Conservation (phyloP, 495 filamentous ascomycete genomes). For the Neurospora sp. region DNA sequence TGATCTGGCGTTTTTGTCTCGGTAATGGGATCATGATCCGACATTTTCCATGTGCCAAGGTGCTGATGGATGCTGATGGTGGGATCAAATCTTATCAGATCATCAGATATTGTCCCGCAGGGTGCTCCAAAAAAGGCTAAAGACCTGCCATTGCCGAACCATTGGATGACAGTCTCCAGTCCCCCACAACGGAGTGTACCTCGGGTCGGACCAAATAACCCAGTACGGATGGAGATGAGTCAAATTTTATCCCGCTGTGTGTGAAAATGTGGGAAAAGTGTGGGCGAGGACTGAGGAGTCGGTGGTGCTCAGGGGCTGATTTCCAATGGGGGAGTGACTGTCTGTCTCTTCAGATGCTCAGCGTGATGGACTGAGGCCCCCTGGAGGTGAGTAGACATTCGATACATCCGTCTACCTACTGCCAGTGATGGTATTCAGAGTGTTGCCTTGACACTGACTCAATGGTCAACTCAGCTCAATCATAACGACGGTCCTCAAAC, state of each 20-base stretch:
- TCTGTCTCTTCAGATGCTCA: too few species aligned
- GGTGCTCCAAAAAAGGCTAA: not conserved
- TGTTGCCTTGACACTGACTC: not conserved
- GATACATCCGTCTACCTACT: too few species aligned
- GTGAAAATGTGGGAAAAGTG: not conserved
- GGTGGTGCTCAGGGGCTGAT: not conserved
- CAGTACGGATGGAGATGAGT: not conserved
- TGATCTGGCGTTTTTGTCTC: not conserved
- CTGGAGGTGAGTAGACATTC: too few species aligned
- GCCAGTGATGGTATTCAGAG: not conserved
- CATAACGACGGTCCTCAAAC: not conserved
- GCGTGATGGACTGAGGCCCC: too few species aligned
- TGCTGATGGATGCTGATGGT: not conserved
- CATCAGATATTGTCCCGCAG: conserved; percentile 28
- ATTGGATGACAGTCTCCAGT: not conserved
- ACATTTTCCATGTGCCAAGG: conserved; percentile 17
- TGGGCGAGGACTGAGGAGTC: not conserved
- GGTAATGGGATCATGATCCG: not conserved
- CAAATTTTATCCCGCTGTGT: not conserved
- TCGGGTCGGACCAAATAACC: not conserved
- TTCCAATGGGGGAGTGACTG: too few species aligned
- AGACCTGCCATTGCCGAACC: conserved; percentile 1
- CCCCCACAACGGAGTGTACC: conserved; percentile 8
- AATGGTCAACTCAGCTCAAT: not conserved
- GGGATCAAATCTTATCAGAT: conserved; percentile 38